These are phyloP conservation scores for Podospora sp. DNA, from an alignment of 495 filamentous ascomycete genomes.

Conservation along the genomic window DNA sequence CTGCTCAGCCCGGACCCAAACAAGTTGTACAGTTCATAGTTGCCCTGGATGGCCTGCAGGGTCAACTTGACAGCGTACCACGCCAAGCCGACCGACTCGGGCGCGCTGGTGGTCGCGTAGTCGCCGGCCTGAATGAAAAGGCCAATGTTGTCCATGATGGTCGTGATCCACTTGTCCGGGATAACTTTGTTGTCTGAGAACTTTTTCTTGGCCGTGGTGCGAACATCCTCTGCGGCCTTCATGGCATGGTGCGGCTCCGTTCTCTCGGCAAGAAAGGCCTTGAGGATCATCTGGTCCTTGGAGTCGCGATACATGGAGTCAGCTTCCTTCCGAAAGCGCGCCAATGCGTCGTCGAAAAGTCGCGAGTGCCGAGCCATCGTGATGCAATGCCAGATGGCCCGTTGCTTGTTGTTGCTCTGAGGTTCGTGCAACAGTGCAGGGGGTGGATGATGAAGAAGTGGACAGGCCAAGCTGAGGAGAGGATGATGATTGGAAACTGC, in stretches of 20 bases:
- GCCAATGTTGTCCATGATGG: constrained; percentile 32
- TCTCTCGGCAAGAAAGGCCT: constrained; percentile 24
- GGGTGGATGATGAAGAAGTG: too few species aligned
- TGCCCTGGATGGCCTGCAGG: constrained; percentile 32
- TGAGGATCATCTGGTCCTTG: constrained; percentile 25
- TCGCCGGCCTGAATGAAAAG: constrained; percentile 30
- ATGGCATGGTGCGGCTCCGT: constrained; percentile 24
- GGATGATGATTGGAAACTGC: too few species aligned
- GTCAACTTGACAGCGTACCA: constrained; percentile 35
- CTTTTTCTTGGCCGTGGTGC: constrained; percentile 26
- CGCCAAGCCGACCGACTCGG: constrained; percentile 33
- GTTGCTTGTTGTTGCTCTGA: background rate
- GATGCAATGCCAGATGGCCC: background rate
- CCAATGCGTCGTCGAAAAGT: too few species aligned
- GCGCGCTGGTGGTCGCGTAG: constrained; percentile 27
- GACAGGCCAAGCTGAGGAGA: too few species aligned
- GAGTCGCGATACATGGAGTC: constrained; percentile 12
- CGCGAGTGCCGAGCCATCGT: too few species aligned
- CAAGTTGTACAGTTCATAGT: constrained; percentile 35
- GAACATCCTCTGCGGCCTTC: constrained; percentile 24
- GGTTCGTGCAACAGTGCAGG: too few species aligned
- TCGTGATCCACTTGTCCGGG: constrained; percentile 30
- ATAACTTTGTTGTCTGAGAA: constrained; percentile 29
- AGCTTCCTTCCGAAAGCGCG: constrained; percentile 2
- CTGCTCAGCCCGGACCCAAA: constrained; percentile 31